Evolutionary conservation across 768 basidiomycete genomes (phyloP).

Genomic region (Tricholoma bakamatsutake): DNA sequence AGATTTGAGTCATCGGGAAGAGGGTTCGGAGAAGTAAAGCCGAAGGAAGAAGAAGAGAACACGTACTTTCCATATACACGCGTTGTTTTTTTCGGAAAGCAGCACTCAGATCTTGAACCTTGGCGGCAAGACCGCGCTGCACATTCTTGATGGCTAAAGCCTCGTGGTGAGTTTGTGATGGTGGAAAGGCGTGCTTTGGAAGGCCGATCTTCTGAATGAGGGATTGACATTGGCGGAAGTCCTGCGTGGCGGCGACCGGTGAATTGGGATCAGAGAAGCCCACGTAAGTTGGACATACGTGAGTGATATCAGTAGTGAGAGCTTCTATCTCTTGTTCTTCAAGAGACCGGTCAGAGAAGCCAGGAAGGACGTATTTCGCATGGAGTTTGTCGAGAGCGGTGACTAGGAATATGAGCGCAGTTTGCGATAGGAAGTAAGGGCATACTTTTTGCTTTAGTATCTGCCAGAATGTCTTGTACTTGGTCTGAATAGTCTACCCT

Average conservation of each 20-base stretch:
- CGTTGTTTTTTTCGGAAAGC: conserved; percentile 96
- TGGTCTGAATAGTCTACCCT: conserved; percentile 94
- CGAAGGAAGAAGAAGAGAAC: conserved; percentile 8
- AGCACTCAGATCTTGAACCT: conserved; percentile 89
- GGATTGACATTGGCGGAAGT: conserved; percentile 56
- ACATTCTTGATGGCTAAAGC: conserved; percentile 83
- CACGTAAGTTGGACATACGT: conserved; percentile 40
- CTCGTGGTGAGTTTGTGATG: conserved; percentile 42
- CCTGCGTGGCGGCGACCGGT: conserved; percentile 36
- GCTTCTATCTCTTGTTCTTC: conserved; percentile 94
- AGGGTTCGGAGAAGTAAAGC: conserved; percentile 3
- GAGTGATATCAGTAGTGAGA: conserved; percentile 82
- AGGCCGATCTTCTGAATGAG: conserved; percentile 75
- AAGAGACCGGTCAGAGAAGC: conserved; percentile 89
- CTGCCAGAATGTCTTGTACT: conserved; percentile 72
- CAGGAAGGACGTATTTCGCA: conserved; percentile 92
- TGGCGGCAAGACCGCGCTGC: conserved; percentile 92
- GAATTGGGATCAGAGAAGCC: conserved; percentile 1
- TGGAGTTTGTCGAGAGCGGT: conserved; percentile 89
- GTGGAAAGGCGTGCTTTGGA: conserved; percentile 60
- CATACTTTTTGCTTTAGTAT: conserved; percentile 72
- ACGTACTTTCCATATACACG: conserved; percentile 96
- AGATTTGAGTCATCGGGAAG: not conserved
- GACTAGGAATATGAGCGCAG: conserved; percentile 45
- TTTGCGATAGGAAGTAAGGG: conserved; percentile 20